Percentiles rank a stretch among this genome's conserved stretches.
These are phyloP conservation scores for Pseudisothecium myosuroides DNA, from an alignment of 225 moss, liverwort and hornwort genomes.

Conservation along the genomic window DNA sequence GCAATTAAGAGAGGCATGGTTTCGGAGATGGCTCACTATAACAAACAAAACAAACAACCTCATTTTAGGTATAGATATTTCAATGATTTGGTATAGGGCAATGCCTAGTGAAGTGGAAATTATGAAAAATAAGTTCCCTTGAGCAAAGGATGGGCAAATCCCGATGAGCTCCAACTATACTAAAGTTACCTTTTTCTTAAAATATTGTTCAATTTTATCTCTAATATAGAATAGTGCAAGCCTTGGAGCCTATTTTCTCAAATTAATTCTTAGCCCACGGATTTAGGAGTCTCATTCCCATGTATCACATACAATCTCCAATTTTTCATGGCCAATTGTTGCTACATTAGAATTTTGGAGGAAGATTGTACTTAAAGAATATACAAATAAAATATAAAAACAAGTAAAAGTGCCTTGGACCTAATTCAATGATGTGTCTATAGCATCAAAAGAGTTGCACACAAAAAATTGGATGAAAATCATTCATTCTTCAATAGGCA, in stretches of 20 bases:
- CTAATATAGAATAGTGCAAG: neutral
- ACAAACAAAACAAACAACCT: too few species aligned
- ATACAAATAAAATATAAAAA: neutral
- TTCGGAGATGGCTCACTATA: too few species aligned
- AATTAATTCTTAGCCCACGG: neutral
- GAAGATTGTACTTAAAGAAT: neutral
- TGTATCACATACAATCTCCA: neutral
- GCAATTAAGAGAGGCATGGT: too few species aligned
- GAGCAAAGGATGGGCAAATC: neutral
- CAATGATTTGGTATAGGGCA: too few species aligned
- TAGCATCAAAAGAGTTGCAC: neutral
- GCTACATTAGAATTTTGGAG: neutral
- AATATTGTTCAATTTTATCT: neutral
- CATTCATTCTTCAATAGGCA: neutral
- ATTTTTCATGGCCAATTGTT: neutral
- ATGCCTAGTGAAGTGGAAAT: neutral
- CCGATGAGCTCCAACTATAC: fast-evolving
- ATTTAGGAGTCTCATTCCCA: neutral
- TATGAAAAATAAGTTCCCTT: neutral
- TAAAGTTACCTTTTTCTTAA: neutral
- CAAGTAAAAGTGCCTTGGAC: neutral
- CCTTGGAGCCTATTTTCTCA: neutral
- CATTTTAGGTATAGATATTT: too few species aligned
- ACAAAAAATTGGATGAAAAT: neutral
- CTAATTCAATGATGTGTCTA: neutral